Conservation (phyloP, 2,329 filamentous ascomycete species). For the Chalaropsis ovoidea region DNA sequence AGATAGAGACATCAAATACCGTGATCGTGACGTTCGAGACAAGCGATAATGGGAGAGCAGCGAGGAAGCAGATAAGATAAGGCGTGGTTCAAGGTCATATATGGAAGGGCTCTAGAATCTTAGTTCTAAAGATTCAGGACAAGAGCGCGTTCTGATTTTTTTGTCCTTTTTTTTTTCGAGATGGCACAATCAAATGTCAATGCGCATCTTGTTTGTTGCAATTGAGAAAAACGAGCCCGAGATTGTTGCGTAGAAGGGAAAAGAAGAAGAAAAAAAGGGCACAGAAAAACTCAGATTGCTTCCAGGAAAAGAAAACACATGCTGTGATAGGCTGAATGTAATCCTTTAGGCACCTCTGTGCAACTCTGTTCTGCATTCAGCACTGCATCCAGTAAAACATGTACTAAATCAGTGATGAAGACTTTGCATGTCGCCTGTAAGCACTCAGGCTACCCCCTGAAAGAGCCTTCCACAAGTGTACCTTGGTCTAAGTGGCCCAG, state of each 20-base stretch:
- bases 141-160: slow-evolving; percentile 3
- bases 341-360: background rate
- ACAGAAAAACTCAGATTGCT: background rate
- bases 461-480: too few species aligned
- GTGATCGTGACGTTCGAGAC: slow-evolving; percentile 2
- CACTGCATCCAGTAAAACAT: background rate
- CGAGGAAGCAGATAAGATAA: slow-evolving; percentile 14
- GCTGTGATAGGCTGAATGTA: slow-evolving; percentile 1
- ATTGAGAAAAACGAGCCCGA: background rate
- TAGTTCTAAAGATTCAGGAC: background rate
- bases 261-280: background rate
- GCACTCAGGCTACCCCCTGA: too few species aligned
- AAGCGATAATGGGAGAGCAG: background rate
- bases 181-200: slow-evolving; percentile 14
- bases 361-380: background rate
- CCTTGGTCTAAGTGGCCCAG: too few species aligned
- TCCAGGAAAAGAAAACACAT: background rate
- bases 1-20: slow-evolving; percentile 5
- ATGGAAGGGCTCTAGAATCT: slow-evolving; percentile 11
- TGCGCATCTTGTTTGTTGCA: background rate
- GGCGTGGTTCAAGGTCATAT: slow-evolving; percentile 13
- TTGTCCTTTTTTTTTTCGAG: background rate
- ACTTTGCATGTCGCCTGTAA: background rate
- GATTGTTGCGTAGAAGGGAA: background rate
- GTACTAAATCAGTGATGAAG: background rate